phyloP scores from a whole-genome alignment of 768 basidiomycete genomes.

The Plicaturopsis crispa region DNA sequence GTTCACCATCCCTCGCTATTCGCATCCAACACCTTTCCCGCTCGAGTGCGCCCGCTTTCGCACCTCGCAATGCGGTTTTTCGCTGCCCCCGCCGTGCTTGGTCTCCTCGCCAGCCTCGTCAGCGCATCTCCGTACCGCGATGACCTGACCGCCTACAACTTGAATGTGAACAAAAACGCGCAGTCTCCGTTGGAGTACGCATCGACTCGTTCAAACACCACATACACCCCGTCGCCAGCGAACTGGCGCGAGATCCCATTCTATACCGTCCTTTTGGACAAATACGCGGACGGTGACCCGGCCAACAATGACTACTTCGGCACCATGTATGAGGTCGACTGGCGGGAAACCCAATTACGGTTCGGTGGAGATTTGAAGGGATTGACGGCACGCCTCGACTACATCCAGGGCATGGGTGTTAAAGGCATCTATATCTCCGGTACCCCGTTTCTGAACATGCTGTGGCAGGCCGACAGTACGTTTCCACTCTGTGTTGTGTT shows the following conservation, averaged over 20 bases:
- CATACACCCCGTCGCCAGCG: constrained; percentile 69
- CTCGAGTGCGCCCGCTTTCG: no score
- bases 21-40: constrained; percentile 1
- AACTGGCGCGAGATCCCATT: constrained; percentile 84
- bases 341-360: constrained; percentile 82
- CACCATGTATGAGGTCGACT: constrained; percentile 76
- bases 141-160: constrained; percentile 64
- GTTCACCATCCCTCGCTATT: neutral
- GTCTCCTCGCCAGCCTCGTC: constrained; percentile 29
- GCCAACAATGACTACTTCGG: constrained; percentile 86
- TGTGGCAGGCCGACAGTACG: constrained; percentile 96
- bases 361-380: constrained; percentile 88
- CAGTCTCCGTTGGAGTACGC: constrained; percentile 58
- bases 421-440: constrained; percentile 85
- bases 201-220: constrained; percentile 49
- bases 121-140: constrained; percentile 60
- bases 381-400: constrained; percentile 68
- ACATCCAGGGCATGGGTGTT: constrained; percentile 85
- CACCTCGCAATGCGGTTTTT: constrained; percentile 37
- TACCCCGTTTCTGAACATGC: constrained; percentile 89
- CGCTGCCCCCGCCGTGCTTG: constrained; percentile 32
- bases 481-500: constrained; percentile 11
- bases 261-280: constrained; percentile 83
- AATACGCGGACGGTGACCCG: constrained; percentile 91
- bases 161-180: constrained; percentile 73